Percentiles rank a stretch among this genome's conserved stretches.
Evolutionary conservation across 768 basidiomycete species (phyloP).

Genomic region (Pleurotus djamor): DNA sequence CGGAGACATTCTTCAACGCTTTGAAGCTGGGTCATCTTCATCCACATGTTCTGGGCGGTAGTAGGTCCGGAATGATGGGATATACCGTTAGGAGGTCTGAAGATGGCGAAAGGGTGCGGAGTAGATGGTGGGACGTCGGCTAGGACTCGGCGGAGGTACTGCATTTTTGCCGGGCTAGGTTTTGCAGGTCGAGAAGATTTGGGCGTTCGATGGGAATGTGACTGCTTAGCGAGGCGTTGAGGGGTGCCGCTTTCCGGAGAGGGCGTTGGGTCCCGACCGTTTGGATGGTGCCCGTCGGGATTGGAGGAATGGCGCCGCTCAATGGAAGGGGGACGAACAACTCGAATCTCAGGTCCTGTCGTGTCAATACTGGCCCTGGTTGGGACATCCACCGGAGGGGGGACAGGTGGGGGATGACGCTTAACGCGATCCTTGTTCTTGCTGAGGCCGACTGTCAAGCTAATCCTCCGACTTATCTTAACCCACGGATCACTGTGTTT

Average conservation of each 20-base stretch:
- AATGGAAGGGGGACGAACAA: background rate
- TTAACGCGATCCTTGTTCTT: slow-evolving; percentile 35
- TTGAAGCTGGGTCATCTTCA: slow-evolving; percentile 46
- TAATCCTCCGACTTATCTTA: slow-evolving; percentile 64
- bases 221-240: slow-evolving; percentile 10
- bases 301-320: slow-evolving; percentile 11
- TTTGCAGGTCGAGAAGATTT: slow-evolving; percentile 39
- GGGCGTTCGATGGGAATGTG: slow-evolving; percentile 28
- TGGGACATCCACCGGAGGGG: background rate
- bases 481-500: slow-evolving; percentile 50
- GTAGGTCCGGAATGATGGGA: slow-evolving; percentile 16
- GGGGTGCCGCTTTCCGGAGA: background rate
- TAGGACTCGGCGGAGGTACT: slow-evolving; percentile 67
- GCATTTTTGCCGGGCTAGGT: slow-evolving; percentile 52
- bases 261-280: background rate
- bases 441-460: slow-evolving; percentile 50
- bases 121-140: slow-evolving; percentile 51
- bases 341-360: background rate
- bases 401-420: background rate
- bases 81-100: slow-evolving; percentile 30
- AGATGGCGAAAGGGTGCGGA: slow-evolving; percentile 46
- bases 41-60: slow-evolving; percentile 34
- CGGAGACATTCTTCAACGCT: slow-evolving; percentile 78
- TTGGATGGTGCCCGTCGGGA: background rate
- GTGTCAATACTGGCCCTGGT: slow-evolving; percentile 1